These are phyloP conservation scores for Ophiostoma sp. DNA, from an alignment of 2,329 filamentous ascomycete species.

Conservation along the genomic window DNA sequence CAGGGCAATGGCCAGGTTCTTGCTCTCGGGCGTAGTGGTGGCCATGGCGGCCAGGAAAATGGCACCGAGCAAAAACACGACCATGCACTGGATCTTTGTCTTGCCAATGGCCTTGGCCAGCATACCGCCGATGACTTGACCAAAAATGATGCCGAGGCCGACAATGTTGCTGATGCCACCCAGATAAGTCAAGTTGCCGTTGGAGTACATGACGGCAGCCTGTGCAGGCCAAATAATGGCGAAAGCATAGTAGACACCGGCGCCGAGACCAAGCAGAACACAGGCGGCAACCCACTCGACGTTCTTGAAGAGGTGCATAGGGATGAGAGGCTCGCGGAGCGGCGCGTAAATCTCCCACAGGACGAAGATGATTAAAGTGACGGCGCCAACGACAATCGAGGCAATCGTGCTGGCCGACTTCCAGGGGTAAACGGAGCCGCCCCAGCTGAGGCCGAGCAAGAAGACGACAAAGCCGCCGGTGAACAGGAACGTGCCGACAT, in stretches of 20 bases:
- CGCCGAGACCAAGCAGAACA: constrained; percentile 38
- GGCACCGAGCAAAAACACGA: constrained; percentile 34
- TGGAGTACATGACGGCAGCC: constrained; percentile 38
- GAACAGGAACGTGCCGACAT: constrained; percentile 37
- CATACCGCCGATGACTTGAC: constrained; percentile 35
- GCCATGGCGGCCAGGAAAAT: constrained; percentile 38
- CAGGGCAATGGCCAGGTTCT: constrained; percentile 33
- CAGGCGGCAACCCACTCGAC: constrained; percentile 37
- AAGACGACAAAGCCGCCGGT: constrained; percentile 37
- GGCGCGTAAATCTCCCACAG: constrained; percentile 27
- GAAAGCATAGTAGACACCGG: constrained; percentile 42
- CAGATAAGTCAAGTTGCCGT: constrained; percentile 30
- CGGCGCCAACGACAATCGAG: constrained; percentile 30
- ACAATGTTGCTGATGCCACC: constrained; percentile 35
- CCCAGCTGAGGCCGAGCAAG: constrained; percentile 38
- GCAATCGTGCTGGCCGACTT: constrained; percentile 36
- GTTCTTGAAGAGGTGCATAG: constrained; percentile 42
- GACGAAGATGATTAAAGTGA: background rate
- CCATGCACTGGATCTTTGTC: constrained; percentile 38
- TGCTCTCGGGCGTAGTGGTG: constrained; percentile 35
- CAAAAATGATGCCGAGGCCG: constrained; percentile 35
- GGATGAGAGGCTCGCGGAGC: constrained; percentile 41
- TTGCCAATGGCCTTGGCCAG: constrained; percentile 35
- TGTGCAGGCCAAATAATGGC: constrained; percentile 43
- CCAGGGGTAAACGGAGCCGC: constrained; percentile 38